Base-by-base conservation (phyloP, 768 basidiomycete genomes). In the Boletus eberwhitei region DNA sequence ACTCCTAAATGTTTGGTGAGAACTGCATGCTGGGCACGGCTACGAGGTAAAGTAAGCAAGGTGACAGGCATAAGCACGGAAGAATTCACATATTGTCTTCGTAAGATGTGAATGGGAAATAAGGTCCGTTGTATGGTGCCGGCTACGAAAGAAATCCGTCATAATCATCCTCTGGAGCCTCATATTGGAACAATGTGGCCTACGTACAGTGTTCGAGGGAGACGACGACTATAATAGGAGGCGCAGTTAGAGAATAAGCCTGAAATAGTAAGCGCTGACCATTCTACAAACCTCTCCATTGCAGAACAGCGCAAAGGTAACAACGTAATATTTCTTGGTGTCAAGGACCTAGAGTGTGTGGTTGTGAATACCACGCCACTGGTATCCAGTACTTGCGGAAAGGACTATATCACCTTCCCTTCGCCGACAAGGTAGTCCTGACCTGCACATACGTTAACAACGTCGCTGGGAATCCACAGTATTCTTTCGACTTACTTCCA, bases 271-370 rank as follows among this genome's bases (percentile, higher is more conserved):
- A 19, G 35, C 16, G 36, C 8, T 22, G 37, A 36, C 14, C n/a
- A 22, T 34, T 17, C 32, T 42, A 38, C 73, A 34, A 48, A 81
- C 82, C 75, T 84, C 82, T 61, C 83, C 82, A 57, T 81, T 82
- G 41, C 79, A 81, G 59, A 83, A 83, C 32, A 83, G 61, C 0
- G 80, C 81, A 59, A 83, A 79, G 4, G 83, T 82, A 7, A 83
- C 80, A 19, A 84, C 65, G 50, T 72, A 83, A 55, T 83, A 83
- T 49, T 77, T 77, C 17, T 54, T 66, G 2, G 81, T 75, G 61
- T 82, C 75, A 35, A 84, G 69, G 6, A 71, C 76, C 80, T 82
- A 44, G 22, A 40, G 11, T 13, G 16, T n/a, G 24, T 6, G 5
- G 14, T 19, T 8, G 38, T 57, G 31, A 42, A 39, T 9, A 36